phyloP scores from a whole-genome alignment of 306 rosid species.

The Hylodesmum podocarpum region DNA sequence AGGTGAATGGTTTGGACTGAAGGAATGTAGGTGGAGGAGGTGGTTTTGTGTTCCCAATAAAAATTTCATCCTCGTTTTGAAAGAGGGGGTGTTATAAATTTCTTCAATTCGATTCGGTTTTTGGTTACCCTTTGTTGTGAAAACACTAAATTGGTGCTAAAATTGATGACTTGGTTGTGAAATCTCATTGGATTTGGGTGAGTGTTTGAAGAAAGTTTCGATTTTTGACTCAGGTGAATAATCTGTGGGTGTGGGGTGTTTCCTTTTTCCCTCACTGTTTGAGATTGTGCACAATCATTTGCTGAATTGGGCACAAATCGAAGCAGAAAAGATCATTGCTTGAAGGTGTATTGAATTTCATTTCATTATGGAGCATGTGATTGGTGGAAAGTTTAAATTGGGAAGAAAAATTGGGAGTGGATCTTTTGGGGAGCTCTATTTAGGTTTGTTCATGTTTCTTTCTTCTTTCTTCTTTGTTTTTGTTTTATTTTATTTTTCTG shows the following conservation, averaged over 20 bases:
- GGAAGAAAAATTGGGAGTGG: constrained; percentile 99
- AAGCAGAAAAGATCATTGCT: constrained; percentile 27
- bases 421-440: constrained; percentile 96
- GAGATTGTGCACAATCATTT: constrained; percentile 43
- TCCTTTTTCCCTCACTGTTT: constrained; percentile 28
- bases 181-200: constrained; percentile 36
- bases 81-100: constrained; percentile 34
- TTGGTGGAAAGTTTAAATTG: constrained; percentile 88
- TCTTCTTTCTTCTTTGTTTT: neutral
- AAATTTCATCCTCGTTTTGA: constrained; percentile 41
- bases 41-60: constrained; percentile 23
- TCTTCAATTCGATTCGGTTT: constrained; percentile 22
- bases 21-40: constrained; percentile 41
- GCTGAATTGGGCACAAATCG: constrained; percentile 47
- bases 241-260: constrained; percentile 26
- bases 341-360: constrained; percentile 39
- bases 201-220: constrained; percentile 36
- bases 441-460: constrained; percentile 48
- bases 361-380: constrained; percentile 86
- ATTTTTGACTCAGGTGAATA: constrained; percentile 39
- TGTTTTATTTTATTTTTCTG: neutral
- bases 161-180: constrained; percentile 13
- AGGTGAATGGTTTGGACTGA: constrained; percentile 31
- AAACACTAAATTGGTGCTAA: neutral
- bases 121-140: neutral